phyloP scores from a whole-genome alignment of 352 stramenopile genomes.

The Phytopythium chamaehyphon region DNA sequence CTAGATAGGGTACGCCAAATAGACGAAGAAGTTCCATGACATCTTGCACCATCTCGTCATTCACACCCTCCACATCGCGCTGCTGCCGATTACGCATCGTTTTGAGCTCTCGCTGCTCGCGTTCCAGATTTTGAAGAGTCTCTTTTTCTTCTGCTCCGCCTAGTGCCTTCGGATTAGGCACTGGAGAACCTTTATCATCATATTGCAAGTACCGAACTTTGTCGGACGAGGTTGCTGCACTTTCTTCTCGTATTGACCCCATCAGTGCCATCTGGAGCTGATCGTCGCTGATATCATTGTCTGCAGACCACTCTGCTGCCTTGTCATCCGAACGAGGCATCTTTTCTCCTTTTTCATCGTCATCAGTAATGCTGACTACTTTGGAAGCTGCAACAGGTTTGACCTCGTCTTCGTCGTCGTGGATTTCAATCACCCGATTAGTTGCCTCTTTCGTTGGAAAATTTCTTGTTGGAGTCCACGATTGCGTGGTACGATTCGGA shows the following conservation, averaged over 20 bases:
- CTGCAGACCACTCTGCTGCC: neutral
- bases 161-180: slow-evolving; percentile 4
- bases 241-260: slow-evolving; percentile 30
- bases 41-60: slow-evolving; percentile 97
- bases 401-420: neutral
- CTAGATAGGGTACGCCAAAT: slow-evolving; percentile 98
- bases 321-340: neutral
- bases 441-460: neutral
- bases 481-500: neutral
- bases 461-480: slow-evolving; percentile 1
- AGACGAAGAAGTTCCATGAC: slow-evolving; percentile 95
- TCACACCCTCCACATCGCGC: slow-evolving; percentile 92
- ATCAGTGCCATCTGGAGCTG: slow-evolving; percentile 26
- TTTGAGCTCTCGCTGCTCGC: slow-evolving; percentile 68
- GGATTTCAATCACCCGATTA: slow-evolving; percentile 5
- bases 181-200: neutral
- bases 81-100: slow-evolving; percentile 74
- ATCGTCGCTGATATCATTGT: slow-evolving; percentile 14
- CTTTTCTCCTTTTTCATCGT: slow-evolving; percentile 13
- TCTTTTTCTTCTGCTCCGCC: slow-evolving; percentile 13
- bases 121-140: slow-evolving; percentile 37
- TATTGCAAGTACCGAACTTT: slow-evolving; percentile 48
- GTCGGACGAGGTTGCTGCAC: slow-evolving; percentile 11
- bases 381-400: neutral
- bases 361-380: slow-evolving; percentile 23